A percentile compares a stretch with the other conserved stretches of the same genome.
Conservation (phyloP, 257 asterid genomes). For the Solanum commersonii region DNA sequence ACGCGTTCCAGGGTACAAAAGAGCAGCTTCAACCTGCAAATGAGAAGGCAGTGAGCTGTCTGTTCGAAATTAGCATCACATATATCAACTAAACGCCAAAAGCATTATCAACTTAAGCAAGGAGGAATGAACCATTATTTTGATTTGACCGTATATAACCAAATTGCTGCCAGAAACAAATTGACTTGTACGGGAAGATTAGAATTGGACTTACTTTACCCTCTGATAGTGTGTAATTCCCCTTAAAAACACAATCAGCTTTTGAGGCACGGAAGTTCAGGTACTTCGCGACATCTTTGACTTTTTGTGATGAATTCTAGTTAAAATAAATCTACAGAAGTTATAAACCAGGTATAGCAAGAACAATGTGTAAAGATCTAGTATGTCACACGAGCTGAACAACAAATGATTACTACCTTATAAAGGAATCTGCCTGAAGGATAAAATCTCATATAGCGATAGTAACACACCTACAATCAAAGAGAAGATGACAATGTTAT, state of each 20-base stretch:
- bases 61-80: background rate
- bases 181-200: background rate
- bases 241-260: slow-evolving; percentile 56
- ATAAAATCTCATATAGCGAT: slow-evolving; percentile 84
- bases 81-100: background rate
- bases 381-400: background rate
- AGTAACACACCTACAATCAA: slow-evolving; percentile 82
- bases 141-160: background rate
- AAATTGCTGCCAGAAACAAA: background rate
- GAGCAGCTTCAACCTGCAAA: slow-evolving; percentile 87
- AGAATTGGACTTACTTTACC: slow-evolving; percentile 50
- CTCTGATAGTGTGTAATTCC: slow-evolving; percentile 71
- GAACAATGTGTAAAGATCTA: background rate
- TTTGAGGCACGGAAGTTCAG: slow-evolving; percentile 66
- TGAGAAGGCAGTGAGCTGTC: background rate
- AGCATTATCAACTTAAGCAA: background rate
- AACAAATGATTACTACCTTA: slow-evolving; percentile 40
- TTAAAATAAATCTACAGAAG: background rate
- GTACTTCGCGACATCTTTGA: slow-evolving; percentile 75
- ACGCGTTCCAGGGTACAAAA: slow-evolving; percentile 87
- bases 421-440: slow-evolving; percentile 92
- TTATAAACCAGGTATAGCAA: background rate
- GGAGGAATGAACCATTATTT: background rate
- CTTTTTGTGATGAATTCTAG: slow-evolving; percentile 80
- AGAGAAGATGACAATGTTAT: background rate